Base-by-base conservation (phyloP, 1,284 basidiomycete genomes). In the Meripilus lineatus region DNA sequence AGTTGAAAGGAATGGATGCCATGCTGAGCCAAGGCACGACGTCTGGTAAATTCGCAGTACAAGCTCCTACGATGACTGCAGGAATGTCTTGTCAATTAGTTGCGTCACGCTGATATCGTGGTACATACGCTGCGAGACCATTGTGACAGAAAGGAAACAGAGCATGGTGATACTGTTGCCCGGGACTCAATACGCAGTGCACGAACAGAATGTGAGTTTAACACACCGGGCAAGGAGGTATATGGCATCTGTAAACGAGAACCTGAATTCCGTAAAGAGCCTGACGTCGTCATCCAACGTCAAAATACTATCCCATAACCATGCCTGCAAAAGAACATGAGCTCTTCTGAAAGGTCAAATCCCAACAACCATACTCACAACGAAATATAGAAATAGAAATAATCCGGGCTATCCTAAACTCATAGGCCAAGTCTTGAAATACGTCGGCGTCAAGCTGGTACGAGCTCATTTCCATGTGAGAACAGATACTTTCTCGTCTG, bases 201-300 rank as follows among this genome's bases (percentile, higher is more conserved):
- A 18, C 15, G n/a, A 41, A 11, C 15, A 11, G 8, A 4, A 41
- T 6, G 7, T 13, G 4, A 6, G 5, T 18, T 5, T 8, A 14
- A 48, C 46, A 35, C 24, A 47, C 49, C 47, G 30, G 23, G 49
- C 37, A 15, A 48, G 17, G 15, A 50, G 32, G 30, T 50, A 50
- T 1, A 44, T 32, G 5, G 40, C 24, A 26, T 47, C 41, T 11
- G 49, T 38, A 13, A 41, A 30, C 23, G 32, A 8, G 13, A 41
- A 26, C n/a, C n/a, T n/a, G 6, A 38, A 13, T 32, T 11, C 14
- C 21, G 13, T 21, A 17, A 46, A 30, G 22, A 46, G 24, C 30
- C 35, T 26, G 17, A 44, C 14, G 22, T 46, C 45, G 20, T 46
- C 39, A 2, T 30, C 26, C 5, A 46, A 22, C 13, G 32, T 15